These are phyloP conservation scores for Salix purpurea DNA, from an alignment of 345 rosid species.

Conservation along the genomic window DNA sequence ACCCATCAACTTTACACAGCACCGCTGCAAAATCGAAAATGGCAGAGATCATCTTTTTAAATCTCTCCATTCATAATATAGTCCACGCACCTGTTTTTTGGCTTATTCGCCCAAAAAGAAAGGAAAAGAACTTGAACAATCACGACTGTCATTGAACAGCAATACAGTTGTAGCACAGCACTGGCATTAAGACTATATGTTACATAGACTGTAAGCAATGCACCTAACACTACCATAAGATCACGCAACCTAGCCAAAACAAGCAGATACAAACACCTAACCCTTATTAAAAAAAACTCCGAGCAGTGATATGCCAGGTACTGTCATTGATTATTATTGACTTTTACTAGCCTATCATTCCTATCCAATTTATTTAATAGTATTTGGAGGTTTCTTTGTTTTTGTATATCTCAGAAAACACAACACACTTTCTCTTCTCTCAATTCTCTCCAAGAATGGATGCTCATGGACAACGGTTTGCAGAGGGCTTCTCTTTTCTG, in stretches of 20 bases:
- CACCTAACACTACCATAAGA: constrained; percentile 35
- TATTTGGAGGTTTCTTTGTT: neutral
- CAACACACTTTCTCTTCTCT: neutral
- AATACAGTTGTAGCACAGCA: neutral
- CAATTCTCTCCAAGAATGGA: neutral
- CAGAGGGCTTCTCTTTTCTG: neutral
- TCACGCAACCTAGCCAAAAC: constrained; percentile 34
- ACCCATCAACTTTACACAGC: neutral
- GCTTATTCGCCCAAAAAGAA: neutral
- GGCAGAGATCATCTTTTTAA: neutral
- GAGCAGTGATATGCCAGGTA: neutral
- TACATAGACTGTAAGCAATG: neutral
- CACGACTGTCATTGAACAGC: neutral
- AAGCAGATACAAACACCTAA: constrained; percentile 21
- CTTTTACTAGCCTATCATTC: neutral
- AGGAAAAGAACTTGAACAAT: neutral
- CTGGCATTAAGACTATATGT: neutral
- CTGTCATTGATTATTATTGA: neutral
- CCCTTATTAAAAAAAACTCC: neutral
- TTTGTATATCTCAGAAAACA: neutral
- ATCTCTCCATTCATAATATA: neutral
- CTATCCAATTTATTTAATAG: neutral
- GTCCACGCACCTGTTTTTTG: neutral
- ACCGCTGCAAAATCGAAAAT: neutral
- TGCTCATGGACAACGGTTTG: neutral